These are phyloP conservation scores for Elymus sibiricus DNA, from an alignment of 176 grass and related monocot genomes.

Conservation along the genomic window DNA sequence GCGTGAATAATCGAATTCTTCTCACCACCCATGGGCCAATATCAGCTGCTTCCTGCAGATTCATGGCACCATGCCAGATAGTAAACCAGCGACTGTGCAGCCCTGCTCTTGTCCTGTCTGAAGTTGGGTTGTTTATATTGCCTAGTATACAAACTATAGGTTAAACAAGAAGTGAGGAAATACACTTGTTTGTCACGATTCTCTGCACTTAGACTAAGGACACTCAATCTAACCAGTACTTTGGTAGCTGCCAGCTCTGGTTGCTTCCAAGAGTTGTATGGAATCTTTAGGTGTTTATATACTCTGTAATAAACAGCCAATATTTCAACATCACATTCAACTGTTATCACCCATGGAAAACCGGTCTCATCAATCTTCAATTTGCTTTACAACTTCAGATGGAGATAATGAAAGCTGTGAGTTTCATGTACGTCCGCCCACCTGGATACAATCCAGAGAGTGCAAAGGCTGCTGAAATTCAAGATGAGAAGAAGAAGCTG, in stretches of 20 bases:
- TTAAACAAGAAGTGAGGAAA: neutral
- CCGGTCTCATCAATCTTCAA: neutral
- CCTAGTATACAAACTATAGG: neutral
- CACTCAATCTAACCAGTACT: neutral
- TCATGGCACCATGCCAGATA: neutral
- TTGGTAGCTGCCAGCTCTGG: neutral
- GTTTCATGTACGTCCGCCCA: slow-evolving; percentile 96
- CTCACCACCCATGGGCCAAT: neutral
- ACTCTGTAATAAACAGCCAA: neutral
- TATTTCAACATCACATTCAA: neutral
- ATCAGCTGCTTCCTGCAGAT: neutral
- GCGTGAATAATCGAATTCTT: neutral
- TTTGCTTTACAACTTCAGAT: slow-evolving; percentile 54
- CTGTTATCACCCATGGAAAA: slow-evolving; percentile 8
- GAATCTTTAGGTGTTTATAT: neutral
- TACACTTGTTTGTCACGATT: neutral
- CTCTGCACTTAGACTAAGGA: neutral
- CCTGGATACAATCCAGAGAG: slow-evolving; percentile 94
- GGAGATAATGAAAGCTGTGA: slow-evolving; percentile 97
- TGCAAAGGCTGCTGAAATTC: slow-evolving; percentile 92
- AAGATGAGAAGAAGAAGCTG: slow-evolving; percentile 71
- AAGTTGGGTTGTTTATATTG: neutral
- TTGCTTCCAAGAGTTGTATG: slow-evolving; percentile 1
- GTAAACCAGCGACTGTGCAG: neutral
- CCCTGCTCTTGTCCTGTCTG: neutral